Conservation (phyloP, 2,329 filamentous ascomycete genomes). For the Clonostachys rosea region DNA sequence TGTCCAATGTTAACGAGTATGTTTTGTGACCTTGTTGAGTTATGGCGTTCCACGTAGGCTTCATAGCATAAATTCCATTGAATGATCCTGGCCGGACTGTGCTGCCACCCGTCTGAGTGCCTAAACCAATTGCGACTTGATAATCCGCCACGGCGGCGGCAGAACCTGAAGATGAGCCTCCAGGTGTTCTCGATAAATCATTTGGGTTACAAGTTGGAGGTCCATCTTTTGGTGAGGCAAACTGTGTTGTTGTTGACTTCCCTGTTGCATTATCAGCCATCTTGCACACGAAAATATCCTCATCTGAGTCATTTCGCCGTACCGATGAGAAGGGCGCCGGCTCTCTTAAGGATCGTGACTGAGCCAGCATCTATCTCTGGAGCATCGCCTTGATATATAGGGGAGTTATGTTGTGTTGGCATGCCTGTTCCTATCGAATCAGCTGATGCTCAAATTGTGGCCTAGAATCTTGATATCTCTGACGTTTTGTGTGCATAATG, state of each 20-base stretch:
- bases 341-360: constrained; percentile 41
- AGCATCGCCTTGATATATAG: constrained; percentile 38
- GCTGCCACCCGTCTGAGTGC: constrained; percentile 60
- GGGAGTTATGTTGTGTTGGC: constrained; percentile 48
- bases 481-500: constrained; percentile 51
- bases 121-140: constrained; percentile 51
- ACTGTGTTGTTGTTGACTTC: constrained; percentile 49
- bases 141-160: constrained; percentile 58
- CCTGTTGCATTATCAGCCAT: neutral
- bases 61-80: constrained; percentile 39
- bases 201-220: constrained; percentile 55
- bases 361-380: constrained; percentile 43
- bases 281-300: no score
- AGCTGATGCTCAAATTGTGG: neutral
- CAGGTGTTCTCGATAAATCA: constrained; percentile 54
- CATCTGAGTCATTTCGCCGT: neutral
- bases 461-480: constrained; percentile 11
- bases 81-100: constrained; percentile 57
- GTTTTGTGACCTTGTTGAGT: neutral
- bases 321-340: constrained; percentile 46
- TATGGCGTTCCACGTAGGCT: constrained; percentile 9
- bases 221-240: constrained; percentile 45
- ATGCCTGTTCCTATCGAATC: constrained; percentile 30
- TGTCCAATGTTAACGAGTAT: constrained; percentile 35
- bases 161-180: constrained; percentile 60